phyloP scores from a whole-genome alignment of 352 stramenopile species.

The Globisporangium cystogenes region DNA sequence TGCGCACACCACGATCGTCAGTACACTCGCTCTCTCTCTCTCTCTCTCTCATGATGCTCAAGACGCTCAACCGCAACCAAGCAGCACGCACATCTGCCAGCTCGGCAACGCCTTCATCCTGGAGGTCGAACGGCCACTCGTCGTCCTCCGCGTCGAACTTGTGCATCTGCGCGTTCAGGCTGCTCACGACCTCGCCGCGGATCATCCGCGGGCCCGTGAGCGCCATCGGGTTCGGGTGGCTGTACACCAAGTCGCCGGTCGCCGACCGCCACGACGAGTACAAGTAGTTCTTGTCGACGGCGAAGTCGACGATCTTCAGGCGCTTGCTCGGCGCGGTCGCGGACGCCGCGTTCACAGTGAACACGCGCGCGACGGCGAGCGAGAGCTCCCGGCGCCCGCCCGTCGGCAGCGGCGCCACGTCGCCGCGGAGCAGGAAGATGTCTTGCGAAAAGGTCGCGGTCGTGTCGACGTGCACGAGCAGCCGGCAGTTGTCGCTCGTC shows the following conservation, averaged over 20 bases:
- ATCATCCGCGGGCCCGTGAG: conserved; percentile 55
- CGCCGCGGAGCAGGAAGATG: conserved; percentile 56
- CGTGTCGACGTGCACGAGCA: conserved; percentile 65
- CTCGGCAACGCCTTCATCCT: conserved; percentile 27
- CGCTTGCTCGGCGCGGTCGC: conserved; percentile 21
- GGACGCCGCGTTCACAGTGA: conserved; percentile 25
- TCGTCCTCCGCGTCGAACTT: conserved; percentile 52
- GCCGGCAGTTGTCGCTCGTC: conserved; percentile 48
- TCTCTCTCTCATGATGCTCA: no score
- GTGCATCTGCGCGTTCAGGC: conserved; percentile 59
- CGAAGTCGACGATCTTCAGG: conserved; percentile 69
- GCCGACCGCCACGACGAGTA: conserved; percentile 71
- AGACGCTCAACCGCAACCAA: no score
- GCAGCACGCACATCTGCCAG: conserved; percentile 36
- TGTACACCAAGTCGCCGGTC: conserved; percentile 50
- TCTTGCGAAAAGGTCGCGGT: conserved; percentile 43
- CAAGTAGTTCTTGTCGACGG: conserved; percentile 55
- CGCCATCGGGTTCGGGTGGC: conserved; percentile 65
- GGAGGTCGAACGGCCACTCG: conserved; percentile 48
- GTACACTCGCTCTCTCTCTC: no score
- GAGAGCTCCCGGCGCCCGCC: conserved; percentile 29
- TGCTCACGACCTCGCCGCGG: conserved; percentile 41
- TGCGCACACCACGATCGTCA: background rate
- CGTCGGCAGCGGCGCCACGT: conserved; percentile 27
- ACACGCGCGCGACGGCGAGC: conserved; percentile 46